These are phyloP conservation scores for Tirmania nivea DNA, from an alignment of 495 filamentous ascomycete genomes.

Conservation along the genomic window DNA sequence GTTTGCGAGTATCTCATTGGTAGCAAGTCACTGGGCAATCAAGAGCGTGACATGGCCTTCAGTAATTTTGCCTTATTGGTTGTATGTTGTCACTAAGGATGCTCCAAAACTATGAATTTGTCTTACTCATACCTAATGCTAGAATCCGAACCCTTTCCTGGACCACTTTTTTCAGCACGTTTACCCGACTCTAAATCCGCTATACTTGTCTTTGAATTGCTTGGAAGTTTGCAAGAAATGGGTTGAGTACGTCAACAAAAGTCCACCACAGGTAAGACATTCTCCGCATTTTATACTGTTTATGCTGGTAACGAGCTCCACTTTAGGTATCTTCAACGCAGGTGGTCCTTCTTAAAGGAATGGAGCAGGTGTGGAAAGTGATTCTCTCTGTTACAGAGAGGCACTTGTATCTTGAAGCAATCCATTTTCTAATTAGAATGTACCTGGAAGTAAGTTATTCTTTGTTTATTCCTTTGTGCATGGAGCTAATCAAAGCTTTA, in stretches of 20 bases:
- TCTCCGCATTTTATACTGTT: not conserved
- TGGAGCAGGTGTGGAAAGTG: conserved; percentile 68
- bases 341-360: conserved; percentile 32
- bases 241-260: conserved; percentile 16
- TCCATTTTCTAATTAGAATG: conserved; percentile 46
- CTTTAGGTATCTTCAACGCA: not conserved
- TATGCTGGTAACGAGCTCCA: not conserved
- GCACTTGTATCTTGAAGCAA: conserved; percentile 44
- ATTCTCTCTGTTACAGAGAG: conserved; percentile 41
- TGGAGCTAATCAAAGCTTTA: not conserved
- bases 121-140: conserved; percentile 6
- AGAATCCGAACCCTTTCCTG: conserved; percentile 13
- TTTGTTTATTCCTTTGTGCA: not conserved
- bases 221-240: conserved; percentile 16
- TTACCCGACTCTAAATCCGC: conserved; percentile 13
- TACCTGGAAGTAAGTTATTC: conserved; percentile 36
- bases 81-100: not conserved
- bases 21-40: conserved; percentile 10
- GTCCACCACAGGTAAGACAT: conserved; percentile 9
- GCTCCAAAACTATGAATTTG: not conserved
- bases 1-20: conserved; percentile 17
- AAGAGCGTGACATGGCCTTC: conserved; percentile 15
- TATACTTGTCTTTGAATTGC: conserved; percentile 14
- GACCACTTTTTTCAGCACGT: conserved; percentile 14
- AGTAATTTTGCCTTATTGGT: conserved; percentile 12